A percentile compares a stretch with the other conserved stretches of the same genome.
Evolutionary conservation across 2,329 filamentous ascomycete species (phyloP).

Genomic region (Ascosphaera apis): DNA sequence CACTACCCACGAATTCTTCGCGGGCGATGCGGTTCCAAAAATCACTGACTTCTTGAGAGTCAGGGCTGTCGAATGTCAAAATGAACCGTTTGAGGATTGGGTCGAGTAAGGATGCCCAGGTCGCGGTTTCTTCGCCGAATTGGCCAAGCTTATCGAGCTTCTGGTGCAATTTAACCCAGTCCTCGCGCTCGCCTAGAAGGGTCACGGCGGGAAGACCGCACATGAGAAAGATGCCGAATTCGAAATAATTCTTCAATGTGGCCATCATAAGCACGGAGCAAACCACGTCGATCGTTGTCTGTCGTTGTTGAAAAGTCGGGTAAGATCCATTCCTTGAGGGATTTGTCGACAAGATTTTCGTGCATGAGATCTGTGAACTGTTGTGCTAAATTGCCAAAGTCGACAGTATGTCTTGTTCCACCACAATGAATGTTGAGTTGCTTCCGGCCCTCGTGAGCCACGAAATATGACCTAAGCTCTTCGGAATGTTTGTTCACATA

Average conservation of each 20-base stretch:
- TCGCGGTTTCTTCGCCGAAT: slow-evolving; percentile 22
- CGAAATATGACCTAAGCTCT: slow-evolving; percentile 21
- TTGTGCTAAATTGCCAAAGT: slow-evolving; percentile 12
- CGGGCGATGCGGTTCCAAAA: too few species aligned
- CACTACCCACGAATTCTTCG: too few species aligned
- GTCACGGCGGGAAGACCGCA: slow-evolving; percentile 32
- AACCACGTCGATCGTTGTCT: slow-evolving; percentile 18
- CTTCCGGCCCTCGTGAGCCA: slow-evolving; percentile 21
- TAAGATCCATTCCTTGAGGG: slow-evolving; percentile 26
- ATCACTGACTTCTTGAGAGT: too few species aligned
- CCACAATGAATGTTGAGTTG: slow-evolving; percentile 13
- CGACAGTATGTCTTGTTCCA: slow-evolving; percentile 7
- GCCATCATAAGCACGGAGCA: slow-evolving; percentile 29
- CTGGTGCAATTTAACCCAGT: slow-evolving; percentile 22
- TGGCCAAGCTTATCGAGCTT: slow-evolving; percentile 22
- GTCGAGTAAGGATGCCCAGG: neutral
- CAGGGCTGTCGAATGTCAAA: too few species aligned
- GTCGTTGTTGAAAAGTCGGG: slow-evolving; percentile 30
- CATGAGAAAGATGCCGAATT: slow-evolving; percentile 8
- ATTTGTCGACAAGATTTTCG: slow-evolving; percentile 19
- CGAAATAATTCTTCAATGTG: slow-evolving; percentile 27
- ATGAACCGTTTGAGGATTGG: too few species aligned
- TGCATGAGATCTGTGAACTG: slow-evolving; percentile 19
- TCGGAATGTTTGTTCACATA: slow-evolving; percentile 26
- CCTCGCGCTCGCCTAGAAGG: slow-evolving; percentile 23